Evolutionary conservation across 129 eudicot species (phyloP).

Genomic region (Helianthus tuberosus): DNA sequence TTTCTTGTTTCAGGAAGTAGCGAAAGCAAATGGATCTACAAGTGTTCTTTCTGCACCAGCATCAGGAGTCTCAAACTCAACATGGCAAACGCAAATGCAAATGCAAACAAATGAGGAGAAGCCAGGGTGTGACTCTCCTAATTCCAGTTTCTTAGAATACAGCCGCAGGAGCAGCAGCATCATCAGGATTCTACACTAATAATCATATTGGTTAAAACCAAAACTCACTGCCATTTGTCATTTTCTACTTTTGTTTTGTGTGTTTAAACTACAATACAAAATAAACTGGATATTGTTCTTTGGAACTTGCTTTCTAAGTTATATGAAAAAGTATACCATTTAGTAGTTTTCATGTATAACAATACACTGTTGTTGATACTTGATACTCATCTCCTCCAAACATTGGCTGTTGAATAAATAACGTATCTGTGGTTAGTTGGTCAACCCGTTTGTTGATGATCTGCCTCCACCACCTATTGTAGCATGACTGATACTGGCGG

Average conservation of each 20-base stretch:
- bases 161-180: slow-evolving; percentile 97
- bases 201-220: slow-evolving; percentile 27
- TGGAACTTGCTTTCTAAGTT: background rate
- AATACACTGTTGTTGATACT: slow-evolving; percentile 49
- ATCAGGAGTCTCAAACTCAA: slow-evolving; percentile 49
- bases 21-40: slow-evolving; percentile 44
- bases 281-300: slow-evolving; percentile 7
- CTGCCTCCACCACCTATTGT: slow-evolving; percentile 1
- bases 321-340: background rate
- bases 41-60: slow-evolving; percentile 38
- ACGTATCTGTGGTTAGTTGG: slow-evolving; percentile 9
- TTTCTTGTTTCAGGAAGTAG: slow-evolving; percentile 46
- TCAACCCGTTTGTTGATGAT: slow-evolving; percentile 1
- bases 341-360: background rate
- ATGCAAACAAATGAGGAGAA: slow-evolving; percentile 28
- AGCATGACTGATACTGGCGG: slow-evolving; percentile 42
- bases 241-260: slow-evolving; percentile 19
- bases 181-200: slow-evolving; percentile 80
- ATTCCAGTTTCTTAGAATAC: slow-evolving; percentile 54
- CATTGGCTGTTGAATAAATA: slow-evolving; percentile 36
- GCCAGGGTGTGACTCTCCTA: slow-evolving; percentile 43
- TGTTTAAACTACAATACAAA: slow-evolving; percentile 23
- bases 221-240: slow-evolving; percentile 16
- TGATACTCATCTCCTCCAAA: slow-evolving; percentile 34
- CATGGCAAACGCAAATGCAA: slow-evolving; percentile 49